A percentile compares a stretch with the other conserved stretches of the same genome.
phyloP scores from a whole-genome alignment of 2,329 filamentous ascomycete species.

The Phialemonium atrogriseum region DNA sequence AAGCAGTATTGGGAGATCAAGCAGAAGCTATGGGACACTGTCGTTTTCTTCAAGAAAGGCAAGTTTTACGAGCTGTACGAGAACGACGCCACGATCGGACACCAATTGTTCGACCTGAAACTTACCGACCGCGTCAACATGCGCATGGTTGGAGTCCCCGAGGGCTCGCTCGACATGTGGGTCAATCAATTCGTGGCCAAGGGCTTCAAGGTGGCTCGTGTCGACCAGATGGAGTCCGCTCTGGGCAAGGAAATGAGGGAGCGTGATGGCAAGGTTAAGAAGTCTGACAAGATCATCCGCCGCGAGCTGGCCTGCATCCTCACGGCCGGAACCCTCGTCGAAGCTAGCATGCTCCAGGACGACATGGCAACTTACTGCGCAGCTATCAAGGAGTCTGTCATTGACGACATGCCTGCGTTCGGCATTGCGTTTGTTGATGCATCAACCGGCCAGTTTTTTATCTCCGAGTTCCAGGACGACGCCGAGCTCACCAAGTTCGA shows the following conservation, averaged over 20 bases:
- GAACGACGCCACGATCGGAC: conserved; percentile 91
- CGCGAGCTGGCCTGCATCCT: conserved; percentile 86
- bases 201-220: conserved; percentile 91
- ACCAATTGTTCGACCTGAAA: conserved; percentile 95
- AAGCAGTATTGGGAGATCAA: conserved; percentile 99
- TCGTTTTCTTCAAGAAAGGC: conserved; percentile 99
- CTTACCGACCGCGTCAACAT: conserved; percentile 98
- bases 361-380: conserved; percentile 97
- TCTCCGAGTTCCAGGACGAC: conserved; percentile 91
- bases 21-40: conserved; percentile 92
- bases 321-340: conserved; percentile 86
- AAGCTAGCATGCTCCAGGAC: conserved; percentile 93
- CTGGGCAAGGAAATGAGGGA: conserved; percentile 99
- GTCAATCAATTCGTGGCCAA: conserved; percentile 98
- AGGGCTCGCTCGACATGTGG: conserved; percentile 93
- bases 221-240: conserved; percentile 95
- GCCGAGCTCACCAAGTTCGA: conserved; percentile 93
- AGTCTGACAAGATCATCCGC: conserved; percentile 87
- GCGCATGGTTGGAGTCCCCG: conserved; percentile 98
- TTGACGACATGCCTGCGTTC: conserved; percentile 71
- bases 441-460: conserved; percentile 86
- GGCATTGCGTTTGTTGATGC: conserved; percentile 93
- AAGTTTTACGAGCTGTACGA: conserved; percentile 99
- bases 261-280: conserved; percentile 61
- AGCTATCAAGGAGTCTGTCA: conserved; percentile 77